These are phyloP conservation scores for Mortierella sp. DNA, from an alignment of 371 early-diverging fungal species.

Conservation along the genomic window DNA sequence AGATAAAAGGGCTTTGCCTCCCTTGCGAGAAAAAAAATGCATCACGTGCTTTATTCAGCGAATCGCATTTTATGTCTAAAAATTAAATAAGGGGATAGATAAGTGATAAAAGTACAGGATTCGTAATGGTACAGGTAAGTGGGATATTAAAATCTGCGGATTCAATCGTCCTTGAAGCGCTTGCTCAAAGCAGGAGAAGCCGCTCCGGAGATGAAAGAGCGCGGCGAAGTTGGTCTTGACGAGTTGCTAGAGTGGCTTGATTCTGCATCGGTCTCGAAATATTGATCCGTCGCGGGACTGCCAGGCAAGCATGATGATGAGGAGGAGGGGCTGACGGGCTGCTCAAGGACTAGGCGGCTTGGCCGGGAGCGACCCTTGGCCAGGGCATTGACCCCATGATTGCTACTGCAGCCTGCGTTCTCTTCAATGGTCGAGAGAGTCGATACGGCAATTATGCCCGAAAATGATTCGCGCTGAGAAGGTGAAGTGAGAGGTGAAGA, in stretches of 20 bases:
- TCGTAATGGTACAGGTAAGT: too few species aligned
- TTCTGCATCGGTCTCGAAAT: conserved; percentile 10
- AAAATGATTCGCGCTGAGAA: conserved; percentile 25
- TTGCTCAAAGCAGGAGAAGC: conserved; percentile 40
- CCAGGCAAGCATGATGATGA: conserved; percentile 17
- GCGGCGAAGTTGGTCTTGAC: conserved; percentile 46
- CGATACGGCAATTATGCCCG: conserved; percentile 1
- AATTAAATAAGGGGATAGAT: not conserved
- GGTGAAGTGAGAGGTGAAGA: conserved; percentile 9
- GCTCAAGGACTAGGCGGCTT: conserved; percentile 37
- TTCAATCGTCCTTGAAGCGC: conserved; percentile 52
- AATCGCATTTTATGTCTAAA: too few species aligned
- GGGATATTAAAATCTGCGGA: too few species aligned
- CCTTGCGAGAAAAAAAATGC: too few species aligned
- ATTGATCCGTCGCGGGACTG: conserved; percentile 24
- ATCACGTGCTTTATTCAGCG: too few species aligned
- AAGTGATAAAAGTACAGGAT: not conserved
- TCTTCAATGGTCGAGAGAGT: conserved; percentile 32
- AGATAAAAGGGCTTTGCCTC: not conserved
- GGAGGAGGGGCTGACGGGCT: not conserved
- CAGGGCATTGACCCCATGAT: not conserved
- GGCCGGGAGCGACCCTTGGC: conserved; percentile 45
- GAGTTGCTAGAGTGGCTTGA: conserved; percentile 18
- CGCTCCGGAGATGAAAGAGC: conserved; percentile 30
- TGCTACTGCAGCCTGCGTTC: conserved; percentile 1